Base-by-base conservation (phyloP, 495 filamentous ascomycete genomes). In the Neurospora sp. region DNA sequence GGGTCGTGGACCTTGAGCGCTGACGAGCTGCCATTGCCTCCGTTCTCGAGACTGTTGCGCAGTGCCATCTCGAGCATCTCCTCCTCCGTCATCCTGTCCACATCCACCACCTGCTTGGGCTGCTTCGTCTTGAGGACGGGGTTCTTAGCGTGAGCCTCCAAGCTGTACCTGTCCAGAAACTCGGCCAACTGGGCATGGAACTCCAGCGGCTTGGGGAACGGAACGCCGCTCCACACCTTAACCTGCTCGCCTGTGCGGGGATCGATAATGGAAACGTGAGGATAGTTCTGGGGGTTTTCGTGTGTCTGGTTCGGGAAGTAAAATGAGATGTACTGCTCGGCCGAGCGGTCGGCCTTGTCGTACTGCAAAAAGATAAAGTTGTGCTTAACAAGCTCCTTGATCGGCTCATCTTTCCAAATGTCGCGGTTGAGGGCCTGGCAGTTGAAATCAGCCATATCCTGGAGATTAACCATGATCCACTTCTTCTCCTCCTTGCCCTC, bases 321-420 rank as follows among this genome's bases (percentile, higher is more conserved):
- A 78, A 97, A 95, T 59, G 92, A 89, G 70, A 94, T 86, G 78
- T 97, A 99, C 70, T 93, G 88, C 45, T 86, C 84, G 1, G 92
- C 94, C 18, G 88, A 84, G 2, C 86, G 85, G 75, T 97, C 94
- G 71, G 91, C 87, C 81, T 97, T 96, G 68, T 89, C 87, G 82
- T 92, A 97, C 78, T 99, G 96, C 77, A 98, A 84, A 81, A 99
- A 98, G 71, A 99, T 86, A 77, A 98, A 99, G 79, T 97, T 93
- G 78, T 97, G 94, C 80, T 87, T 89, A 45, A 99, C 85, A 1
- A 97, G 91, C 16, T 92, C 89, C 77, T 86, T 87, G 70, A 99
- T 89, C 9, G 89, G 85, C 70, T 86, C 76, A 73, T 95, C 89
- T 80, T 98, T 98, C 96, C 96, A 99, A 68, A 98, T 87, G 78